A percentile compares a stretch with the other conserved stretches of the same genome.
These are phyloP conservation scores for Vitis hybrid DNA, from an alignment of 177 flowering plant species.

Conservation along the genomic window DNA sequence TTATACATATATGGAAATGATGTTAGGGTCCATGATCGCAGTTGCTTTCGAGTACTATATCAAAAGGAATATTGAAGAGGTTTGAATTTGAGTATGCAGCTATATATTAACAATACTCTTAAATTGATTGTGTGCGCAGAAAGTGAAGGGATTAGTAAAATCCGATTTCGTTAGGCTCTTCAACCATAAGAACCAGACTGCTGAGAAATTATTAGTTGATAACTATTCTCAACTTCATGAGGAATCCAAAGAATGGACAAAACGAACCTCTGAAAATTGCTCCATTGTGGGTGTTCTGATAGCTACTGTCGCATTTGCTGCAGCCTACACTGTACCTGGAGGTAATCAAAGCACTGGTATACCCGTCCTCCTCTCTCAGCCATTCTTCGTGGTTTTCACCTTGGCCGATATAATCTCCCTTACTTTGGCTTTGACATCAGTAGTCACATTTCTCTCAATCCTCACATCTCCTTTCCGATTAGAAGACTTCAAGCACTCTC, in stretches of 20 bases:
- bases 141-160: not conserved
- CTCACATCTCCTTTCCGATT: not conserved
- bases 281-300: slow-evolving; percentile 29
- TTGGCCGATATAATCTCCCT: no score
- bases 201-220: slow-evolving; percentile 9
- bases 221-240: slow-evolving; percentile 4
- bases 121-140: not conserved
- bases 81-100: no score
- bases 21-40: no score
- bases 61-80: no score
- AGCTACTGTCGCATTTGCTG: slow-evolving; percentile 36
- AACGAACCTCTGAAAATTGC: slow-evolving; percentile 23
- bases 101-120: no score
- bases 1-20: no score
- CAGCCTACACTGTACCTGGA: slow-evolving; percentile 34
- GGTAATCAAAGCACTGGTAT: slow-evolving; percentile 17
- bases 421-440: no score
- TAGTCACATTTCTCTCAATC: not conserved
- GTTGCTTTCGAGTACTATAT: no score
- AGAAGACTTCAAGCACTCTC: not conserved
- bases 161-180: not conserved
- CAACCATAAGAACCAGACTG: not conserved
- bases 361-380: slow-evolving; percentile 15
- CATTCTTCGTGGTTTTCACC: no score
- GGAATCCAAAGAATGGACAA: slow-evolving; percentile 22